Base-by-base conservation (phyloP, 2,329 filamentous ascomycete species). In the Cryphonectria japonica region DNA sequence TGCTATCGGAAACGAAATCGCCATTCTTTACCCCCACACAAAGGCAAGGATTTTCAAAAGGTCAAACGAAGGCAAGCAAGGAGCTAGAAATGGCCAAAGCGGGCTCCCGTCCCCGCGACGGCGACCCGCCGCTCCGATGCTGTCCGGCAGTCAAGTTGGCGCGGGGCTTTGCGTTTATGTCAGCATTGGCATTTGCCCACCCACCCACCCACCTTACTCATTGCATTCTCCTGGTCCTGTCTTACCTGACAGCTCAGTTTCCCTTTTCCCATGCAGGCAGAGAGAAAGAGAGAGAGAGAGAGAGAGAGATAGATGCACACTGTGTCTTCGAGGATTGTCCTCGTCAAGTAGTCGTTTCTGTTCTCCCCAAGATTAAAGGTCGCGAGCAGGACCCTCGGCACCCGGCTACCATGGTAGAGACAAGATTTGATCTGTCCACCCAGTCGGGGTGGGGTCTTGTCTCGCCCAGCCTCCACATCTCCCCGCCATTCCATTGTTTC, bases 321-420 rank as follows among this genome's bases (percentile, higher is more conserved):
- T 59, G 29, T 57, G 52, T 32, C 4, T 7, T 59, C 29, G 54
- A 16, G 54, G 29, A 29, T 22, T 50, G 54, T 59, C 54, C 8
- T 59, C 26, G 85, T 75, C 89, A 89, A 50, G 46, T n/a, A 2
- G 68, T 81, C 79, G 39, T 80, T 80, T 80, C 89, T 90, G 79
- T 88, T 85, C 11, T 11, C 37, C 54, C 37, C 54, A 32, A 59
- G 29, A 57, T 16, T 16, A 29, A 52, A 32, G 32, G 54, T 59
- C 54, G 46, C 46, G 13, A 59, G 14, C 13, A 59, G 29, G 3
- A 79, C 75, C 75, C 87, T 85, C 29, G 85, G 82, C n/a, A 89
- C 87, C 73, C 87, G 87, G 67, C 85, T 85, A 80, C 89, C 87
- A 80, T 88, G 87, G 54, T 32, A 59, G 54, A 59, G 14, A 14